Conservation (phyloP, 306 rosid genomes). For the Prunus mume region DNA sequence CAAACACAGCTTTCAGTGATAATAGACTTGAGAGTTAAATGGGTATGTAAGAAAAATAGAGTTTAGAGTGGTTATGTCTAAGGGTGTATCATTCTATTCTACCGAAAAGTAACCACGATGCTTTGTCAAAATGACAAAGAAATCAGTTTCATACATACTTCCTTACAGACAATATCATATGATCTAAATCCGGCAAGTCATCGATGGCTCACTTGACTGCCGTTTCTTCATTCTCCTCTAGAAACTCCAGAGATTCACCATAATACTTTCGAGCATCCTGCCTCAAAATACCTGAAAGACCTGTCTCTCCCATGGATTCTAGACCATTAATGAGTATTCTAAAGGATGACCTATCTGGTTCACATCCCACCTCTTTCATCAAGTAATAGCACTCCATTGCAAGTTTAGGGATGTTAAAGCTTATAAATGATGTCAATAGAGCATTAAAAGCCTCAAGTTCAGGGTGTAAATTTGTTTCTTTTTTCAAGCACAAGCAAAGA, state of each 20-base stretch:
- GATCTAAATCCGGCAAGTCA: not conserved
- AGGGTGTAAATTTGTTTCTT: conserved; percentile 28
- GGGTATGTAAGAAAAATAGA: not conserved
- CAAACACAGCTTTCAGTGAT: no score
- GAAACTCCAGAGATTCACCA: conserved; percentile 43
- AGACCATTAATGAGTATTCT: conserved; percentile 34
- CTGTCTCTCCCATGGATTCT: conserved; percentile 38
- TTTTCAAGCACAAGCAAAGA: conserved; percentile 34
- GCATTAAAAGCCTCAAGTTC: conserved; percentile 44
- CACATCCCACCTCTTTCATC: conserved; percentile 46
- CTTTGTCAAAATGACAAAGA: not conserved
- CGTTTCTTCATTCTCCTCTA: conserved; percentile 36
- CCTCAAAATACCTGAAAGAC: conserved; percentile 26
- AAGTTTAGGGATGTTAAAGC: conserved; percentile 22
- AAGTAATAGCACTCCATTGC: conserved; percentile 38
- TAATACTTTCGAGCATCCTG: conserved; percentile 37
- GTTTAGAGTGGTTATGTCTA: not conserved
- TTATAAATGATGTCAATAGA: conserved; percentile 28
- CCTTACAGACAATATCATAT: not conserved
- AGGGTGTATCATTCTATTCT: not conserved
- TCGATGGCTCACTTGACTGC: conserved; percentile 12
- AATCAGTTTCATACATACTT: not conserved
- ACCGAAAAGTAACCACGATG: no score
- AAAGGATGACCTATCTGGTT: conserved; percentile 44
- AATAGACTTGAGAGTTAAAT: no score